Evolutionary conservation across 2,329 filamentous ascomycete species (phyloP).

Genomic region (Aspergillus caelatus): DNA sequence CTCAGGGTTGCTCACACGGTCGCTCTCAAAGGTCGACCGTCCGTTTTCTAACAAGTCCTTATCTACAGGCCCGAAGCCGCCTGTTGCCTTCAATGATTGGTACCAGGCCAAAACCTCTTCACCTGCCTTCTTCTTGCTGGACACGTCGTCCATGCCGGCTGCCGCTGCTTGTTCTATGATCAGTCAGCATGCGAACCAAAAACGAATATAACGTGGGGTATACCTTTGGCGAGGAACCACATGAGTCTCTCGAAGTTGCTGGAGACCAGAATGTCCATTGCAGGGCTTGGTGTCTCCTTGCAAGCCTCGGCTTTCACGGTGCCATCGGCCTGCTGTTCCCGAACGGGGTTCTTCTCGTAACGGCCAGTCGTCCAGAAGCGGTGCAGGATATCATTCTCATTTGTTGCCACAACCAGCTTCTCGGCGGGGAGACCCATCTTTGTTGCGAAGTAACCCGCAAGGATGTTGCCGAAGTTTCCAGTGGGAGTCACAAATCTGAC

Average conservation of each 20-base stretch:
- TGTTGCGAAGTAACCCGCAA: constrained; percentile 85
- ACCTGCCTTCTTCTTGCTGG: constrained; percentile 14
- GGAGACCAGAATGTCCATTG: constrained; percentile 96
- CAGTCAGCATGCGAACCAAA: not conserved
- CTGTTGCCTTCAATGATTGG: constrained; percentile 6
- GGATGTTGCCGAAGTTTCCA: constrained; percentile 94
- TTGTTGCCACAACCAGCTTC: constrained; percentile 65
- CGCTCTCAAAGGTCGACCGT: constrained; percentile 72
- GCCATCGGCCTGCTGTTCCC: not conserved
- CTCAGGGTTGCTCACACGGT: constrained; percentile 66
- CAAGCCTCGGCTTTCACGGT: constrained; percentile 5
- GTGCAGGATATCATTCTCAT: constrained; percentile 83
- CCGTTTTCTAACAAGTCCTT: constrained; percentile 47
- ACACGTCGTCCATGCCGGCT: constrained; percentile 66
- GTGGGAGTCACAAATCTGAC: constrained; percentile 89
- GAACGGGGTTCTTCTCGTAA: constrained; percentile 11
- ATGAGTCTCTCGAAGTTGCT: constrained; percentile 96
- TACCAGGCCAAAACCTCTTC: constrained; percentile 14
- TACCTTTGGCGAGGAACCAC: constrained; percentile 69
- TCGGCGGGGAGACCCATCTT: constrained; percentile 86
- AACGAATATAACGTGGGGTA: constrained; percentile 43
- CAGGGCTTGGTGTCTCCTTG: constrained; percentile 88
- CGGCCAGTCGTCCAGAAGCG: constrained; percentile 65
- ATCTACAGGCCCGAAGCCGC: constrained; percentile 12
- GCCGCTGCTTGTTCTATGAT: constrained; percentile 39